These are phyloP conservation scores for Pseudopyrenochaeta lycopersici DNA, from an alignment of 2,329 filamentous ascomycete genomes.

Conservation along the genomic window DNA sequence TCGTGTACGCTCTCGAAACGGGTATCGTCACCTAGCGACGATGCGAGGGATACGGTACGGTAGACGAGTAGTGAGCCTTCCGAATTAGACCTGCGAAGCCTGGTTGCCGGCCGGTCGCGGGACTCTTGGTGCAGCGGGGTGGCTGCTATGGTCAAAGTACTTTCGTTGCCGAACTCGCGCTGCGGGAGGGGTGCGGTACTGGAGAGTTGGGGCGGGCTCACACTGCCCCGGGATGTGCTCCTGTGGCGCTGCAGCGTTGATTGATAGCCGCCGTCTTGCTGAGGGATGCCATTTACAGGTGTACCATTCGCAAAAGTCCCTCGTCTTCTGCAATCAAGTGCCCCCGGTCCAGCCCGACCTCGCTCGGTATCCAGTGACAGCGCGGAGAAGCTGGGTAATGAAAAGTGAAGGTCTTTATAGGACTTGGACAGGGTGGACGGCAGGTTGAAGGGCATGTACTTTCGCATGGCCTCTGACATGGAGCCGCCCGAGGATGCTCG, in stretches of 20 bases:
- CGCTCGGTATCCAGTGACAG: conserved; percentile 35
- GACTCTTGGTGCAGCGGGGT: conserved; percentile 10
- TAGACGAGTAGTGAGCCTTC: conserved; percentile 80
- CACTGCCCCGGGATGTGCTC: conserved; percentile 5
- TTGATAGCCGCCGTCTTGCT: conserved; percentile 31
- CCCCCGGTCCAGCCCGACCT: conserved; percentile 16
- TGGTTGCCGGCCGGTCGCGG: conserved; percentile 27
- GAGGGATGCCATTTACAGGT: conserved; percentile 17
- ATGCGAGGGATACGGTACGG: conserved; percentile 77
- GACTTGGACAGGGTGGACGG: conserved; percentile 45
- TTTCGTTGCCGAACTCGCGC: conserved; percentile 27
- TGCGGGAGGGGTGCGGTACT: conserved; percentile 25
- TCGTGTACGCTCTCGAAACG: conserved; percentile 82
- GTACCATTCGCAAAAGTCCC: conserved; percentile 20
- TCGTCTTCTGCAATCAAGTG: conserved; percentile 20
- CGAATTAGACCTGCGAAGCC: conserved; percentile 71
- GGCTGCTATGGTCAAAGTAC: conserved; percentile 22
- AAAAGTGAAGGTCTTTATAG: conserved; percentile 48
- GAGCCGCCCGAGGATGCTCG: conserved; percentile 52
- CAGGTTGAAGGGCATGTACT: conserved; percentile 49
- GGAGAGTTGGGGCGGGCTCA: conserved; percentile 18
- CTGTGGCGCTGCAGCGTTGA: conserved; percentile 17
- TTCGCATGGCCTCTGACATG: conserved; percentile 45
- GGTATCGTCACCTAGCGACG: conserved; percentile 84
- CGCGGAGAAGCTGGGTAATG: conserved; percentile 43